Evolutionary conservation across 805 yeast species (phyloP), one percentile per base, ranked within the genome.

Genomic region (Cyberlindnera japonica): DNA sequence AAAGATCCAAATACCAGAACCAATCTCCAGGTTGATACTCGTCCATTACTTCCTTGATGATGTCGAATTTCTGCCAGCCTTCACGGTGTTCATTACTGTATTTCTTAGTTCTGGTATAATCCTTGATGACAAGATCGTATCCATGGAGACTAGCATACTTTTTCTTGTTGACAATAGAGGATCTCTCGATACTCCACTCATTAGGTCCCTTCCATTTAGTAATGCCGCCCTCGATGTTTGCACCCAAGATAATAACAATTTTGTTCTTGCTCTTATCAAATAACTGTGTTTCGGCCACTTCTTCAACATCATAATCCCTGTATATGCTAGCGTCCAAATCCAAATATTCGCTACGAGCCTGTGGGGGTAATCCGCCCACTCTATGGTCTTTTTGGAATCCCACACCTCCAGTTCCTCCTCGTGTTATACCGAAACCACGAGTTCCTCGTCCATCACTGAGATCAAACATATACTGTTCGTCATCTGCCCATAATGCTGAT

Each of bases 81-180:
- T 67, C 71, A 45, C 78, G 62, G 57, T 65, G 65, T 39, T 72
- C 77, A 54, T 71, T 71, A 34, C 73, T 71, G 49, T 73, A 73
- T 36, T 70, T 58, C 50, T 71, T 73, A 45, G 69, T 64, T 48
- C 64, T 64, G 22, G 74, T 71, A 57, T 67, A 61, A 44, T 72
- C 74, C 48, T 63, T 64, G 38, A 72, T 62, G 4, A 73, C 62
- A 38, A 73, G 55, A 21, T 73, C 75, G 44, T 73, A 73, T 1
- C 75, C 74, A 46, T 73, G 77, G 14, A 58, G 54, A 31, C 62
- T 63, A n/a, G 76, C 69, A 43, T 72, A 73, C 36, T 64, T 65
- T 51, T 64, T 70, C 51, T 73, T 73, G 57, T 73, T 72, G 26
- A 71, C 53, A 20, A 72, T 64, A 3, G 75, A 68, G 3, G 71